Conservation (phyloP, 768 basidiomycete species). For the Boletus reticuloceps region DNA sequence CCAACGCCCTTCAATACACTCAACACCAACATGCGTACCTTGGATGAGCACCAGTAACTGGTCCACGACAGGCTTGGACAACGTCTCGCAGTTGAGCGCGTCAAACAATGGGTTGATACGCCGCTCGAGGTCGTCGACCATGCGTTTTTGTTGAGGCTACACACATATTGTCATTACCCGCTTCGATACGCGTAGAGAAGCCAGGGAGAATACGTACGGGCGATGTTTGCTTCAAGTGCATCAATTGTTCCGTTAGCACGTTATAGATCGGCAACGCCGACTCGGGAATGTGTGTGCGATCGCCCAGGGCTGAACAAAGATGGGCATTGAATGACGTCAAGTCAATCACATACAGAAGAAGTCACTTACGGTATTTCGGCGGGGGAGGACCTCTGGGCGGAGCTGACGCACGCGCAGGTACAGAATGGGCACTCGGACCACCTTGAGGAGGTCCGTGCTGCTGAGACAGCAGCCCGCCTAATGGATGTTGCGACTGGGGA, state of each 20-base stretch:
- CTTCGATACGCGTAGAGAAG: too few relatives aligned
- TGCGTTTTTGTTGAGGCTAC: constrained; percentile 78
- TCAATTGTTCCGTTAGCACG: constrained; percentile 61
- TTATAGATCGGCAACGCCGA: constrained; percentile 61
- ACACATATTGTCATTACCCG: too few relatives aligned
- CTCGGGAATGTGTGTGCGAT: constrained; percentile 88
- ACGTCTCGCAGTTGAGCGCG: constrained; percentile 84
- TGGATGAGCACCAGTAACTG: constrained; percentile 67
- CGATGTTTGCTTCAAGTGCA: constrained; percentile 64
- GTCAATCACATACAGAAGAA: neutral
- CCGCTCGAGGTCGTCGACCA: constrained; percentile 84
- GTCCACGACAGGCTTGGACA: constrained; percentile 68
- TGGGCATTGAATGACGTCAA: neutral
- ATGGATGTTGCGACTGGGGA: constrained; percentile 31
- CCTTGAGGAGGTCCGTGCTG: constrained; percentile 29
- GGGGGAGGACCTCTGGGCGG: constrained; percentile 39
- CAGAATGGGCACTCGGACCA: constrained; percentile 25
- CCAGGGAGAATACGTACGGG: constrained; percentile 52
- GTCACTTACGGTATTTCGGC: constrained; percentile 59
- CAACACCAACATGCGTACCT: constrained; percentile 47
- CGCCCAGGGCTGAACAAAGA: constrained; percentile 71
- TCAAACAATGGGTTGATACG: constrained; percentile 86
- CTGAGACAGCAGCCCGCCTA: constrained; percentile 23
- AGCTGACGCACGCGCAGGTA: constrained; percentile 30
- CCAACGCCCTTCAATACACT: neutral